Percentiles rank a stretch among this genome's conserved stretches.
These are phyloP conservation scores for Polytrichum formosum DNA, from an alignment of 225 moss, liverwort and hornwort species.

Conservation along the genomic window DNA sequence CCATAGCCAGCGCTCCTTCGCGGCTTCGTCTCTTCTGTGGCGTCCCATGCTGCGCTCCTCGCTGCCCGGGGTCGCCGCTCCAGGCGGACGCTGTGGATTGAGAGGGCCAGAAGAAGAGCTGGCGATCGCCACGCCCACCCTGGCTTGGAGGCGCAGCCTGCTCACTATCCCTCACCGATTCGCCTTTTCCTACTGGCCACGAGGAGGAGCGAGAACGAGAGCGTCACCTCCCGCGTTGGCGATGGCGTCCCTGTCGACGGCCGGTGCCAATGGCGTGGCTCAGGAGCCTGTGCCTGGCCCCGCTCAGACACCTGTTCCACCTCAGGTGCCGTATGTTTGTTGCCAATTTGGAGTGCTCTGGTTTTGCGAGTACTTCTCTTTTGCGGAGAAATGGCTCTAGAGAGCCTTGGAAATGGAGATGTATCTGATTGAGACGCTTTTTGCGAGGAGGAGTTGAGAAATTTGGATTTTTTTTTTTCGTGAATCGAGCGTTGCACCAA, in stretches of 20 bases:
- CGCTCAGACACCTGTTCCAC: constrained; percentile 25
- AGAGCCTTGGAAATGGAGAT: too few species aligned
- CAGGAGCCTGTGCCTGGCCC: constrained; percentile 42
- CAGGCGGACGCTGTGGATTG: background rate
- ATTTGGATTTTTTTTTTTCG: background rate
- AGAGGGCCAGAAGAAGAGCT: constrained; percentile 11
- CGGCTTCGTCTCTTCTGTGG: background rate
- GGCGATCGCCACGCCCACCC: constrained; percentile 34
- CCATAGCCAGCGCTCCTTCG: background rate
- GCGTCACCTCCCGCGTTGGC: background rate
- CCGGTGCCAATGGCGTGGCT: constrained; percentile 30
- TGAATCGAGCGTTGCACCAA: too few species aligned
- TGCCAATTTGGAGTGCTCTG: background rate
- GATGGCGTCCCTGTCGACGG: constrained; percentile 33
- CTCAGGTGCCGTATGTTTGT: constrained; percentile 21
- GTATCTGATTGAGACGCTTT: too few species aligned
- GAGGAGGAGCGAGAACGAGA: background rate
- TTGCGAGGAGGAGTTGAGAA: background rate
- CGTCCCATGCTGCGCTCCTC: too few species aligned
- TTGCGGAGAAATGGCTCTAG: background rate
- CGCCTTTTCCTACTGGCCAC: constrained; percentile 5
- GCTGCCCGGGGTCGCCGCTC: too few species aligned
- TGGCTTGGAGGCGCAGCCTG: constrained; percentile 40
- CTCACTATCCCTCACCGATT: constrained; percentile 10
- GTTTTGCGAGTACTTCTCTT: background rate